Percentiles rank a stretch among this genome's conserved stretches.
phyloP scores from a whole-genome alignment of 305 asterid species.

The Nicotiana rustica region DNA sequence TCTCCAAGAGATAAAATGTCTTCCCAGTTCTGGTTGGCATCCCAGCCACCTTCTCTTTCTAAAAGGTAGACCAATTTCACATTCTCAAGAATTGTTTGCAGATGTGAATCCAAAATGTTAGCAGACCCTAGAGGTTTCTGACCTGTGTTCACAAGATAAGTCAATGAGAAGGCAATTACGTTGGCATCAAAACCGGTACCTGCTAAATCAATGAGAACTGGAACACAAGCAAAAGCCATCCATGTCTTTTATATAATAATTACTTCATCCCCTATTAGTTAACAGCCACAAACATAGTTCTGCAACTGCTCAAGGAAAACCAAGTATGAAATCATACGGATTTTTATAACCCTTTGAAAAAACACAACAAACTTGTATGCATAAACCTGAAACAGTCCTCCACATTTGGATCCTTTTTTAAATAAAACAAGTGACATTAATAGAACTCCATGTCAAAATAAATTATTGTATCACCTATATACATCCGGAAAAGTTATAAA shows the following conservation, averaged over 20 bases:
- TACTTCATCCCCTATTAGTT: neutral
- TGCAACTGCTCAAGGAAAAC: neutral
- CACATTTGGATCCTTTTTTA: neutral
- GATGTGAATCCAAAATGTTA: constrained; percentile 63
- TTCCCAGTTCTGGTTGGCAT: constrained; percentile 90
- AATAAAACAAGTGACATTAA: neutral
- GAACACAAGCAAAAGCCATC: constrained; percentile 1
- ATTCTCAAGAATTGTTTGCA: constrained; percentile 79
- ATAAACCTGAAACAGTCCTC: constrained; percentile 6
- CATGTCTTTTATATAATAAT: neutral
- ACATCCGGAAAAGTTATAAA: neutral
- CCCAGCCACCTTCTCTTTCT: constrained; percentile 99
- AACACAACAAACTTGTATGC: constrained; percentile 6
- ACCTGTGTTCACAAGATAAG: constrained; percentile 54
- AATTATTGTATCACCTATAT: constrained; percentile 5
- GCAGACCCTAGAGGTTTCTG: constrained; percentile 48
- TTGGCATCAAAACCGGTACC: neutral
- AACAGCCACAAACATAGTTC: neutral
- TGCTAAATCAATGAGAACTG: constrained; percentile 7
- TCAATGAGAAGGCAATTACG: constrained; percentile 15
- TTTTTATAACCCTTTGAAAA: neutral
- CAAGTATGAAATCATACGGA: neutral
- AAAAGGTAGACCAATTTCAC: constrained; percentile 86
- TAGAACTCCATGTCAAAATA: constrained; percentile 16
- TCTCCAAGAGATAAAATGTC: constrained; percentile 98